Evolutionary conservation across 176 grass and related monocot genomes (phyloP), one percentile per base, ranked within the genome.

Genomic region (Oryza officinalis): DNA sequence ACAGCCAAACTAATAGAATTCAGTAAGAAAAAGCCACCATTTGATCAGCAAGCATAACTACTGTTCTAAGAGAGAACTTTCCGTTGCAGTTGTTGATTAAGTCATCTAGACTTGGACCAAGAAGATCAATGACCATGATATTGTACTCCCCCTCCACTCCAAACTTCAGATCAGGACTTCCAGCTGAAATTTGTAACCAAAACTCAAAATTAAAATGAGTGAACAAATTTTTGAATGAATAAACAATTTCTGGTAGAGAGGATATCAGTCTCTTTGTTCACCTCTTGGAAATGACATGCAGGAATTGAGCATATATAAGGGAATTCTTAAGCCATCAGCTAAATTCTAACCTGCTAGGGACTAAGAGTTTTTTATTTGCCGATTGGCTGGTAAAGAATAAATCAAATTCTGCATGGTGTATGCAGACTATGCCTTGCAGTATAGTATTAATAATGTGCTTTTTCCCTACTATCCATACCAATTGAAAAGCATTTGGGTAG

Each of bases 71-170:
- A 87, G 94, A 89, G 71, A 96, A 89, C 69, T 91, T 93, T 81
- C 94, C 79, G 67, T 87, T 91, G 84, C 91, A 96, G 72, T 87
- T 91, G 79, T 96, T 93, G 84, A 32, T 32, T 32, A 32, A 67
- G 75, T 96, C 94, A 68, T 96, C 91, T 25, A 96, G 66, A 67
- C 94, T 96, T 86, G 91, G 90, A 65, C 94, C 94, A 84, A 96
- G 94, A 87, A 96, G 94, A 90, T 96, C 94, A 79, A 93, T 96
- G 78, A 93, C 88, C 91, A 96, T 93, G 59, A 90, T 81, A 91
- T 96, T 96, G 86, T 92, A 96, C 43, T 96, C 94, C 64, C 91
- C 94, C 35, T 96, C 94, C 57, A 96, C 88, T 9, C 94, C 94
- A 72, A 96, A 96, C 66, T 96, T 93, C 68, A 91, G 43, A 76